These are phyloP conservation scores for Saitozyma sp. DNA, from an alignment of 768 basidiomycete species.

Conservation along the genomic window DNA sequence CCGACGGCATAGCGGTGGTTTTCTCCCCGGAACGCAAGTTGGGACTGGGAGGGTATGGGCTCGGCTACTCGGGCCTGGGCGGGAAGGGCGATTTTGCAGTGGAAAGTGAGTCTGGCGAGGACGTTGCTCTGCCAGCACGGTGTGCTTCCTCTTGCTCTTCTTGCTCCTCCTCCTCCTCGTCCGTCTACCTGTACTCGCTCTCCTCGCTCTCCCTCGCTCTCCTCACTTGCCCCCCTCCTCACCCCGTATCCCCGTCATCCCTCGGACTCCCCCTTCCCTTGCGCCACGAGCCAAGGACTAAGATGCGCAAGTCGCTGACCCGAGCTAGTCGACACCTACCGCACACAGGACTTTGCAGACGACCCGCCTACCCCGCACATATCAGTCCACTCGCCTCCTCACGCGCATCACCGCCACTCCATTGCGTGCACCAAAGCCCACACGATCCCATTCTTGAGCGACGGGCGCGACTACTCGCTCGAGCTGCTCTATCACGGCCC, in stretches of 20 bases:
- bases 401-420: slow-evolving; percentile 47
- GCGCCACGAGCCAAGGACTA: not conserved
- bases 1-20: slow-evolving; percentile 49
- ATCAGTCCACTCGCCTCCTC: slow-evolving; percentile 49
- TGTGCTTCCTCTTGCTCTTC: not conserved
- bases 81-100: slow-evolving; percentile 46
- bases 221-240: no score
- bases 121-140: not conserved
- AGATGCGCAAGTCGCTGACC: slow-evolving; percentile 2
- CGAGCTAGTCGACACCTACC: slow-evolving; percentile 46
- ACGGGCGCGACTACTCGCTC: slow-evolving; percentile 33
- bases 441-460: slow-evolving; percentile 37
- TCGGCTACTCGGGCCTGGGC: slow-evolving; percentile 48
- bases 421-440: slow-evolving; percentile 36
- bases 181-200: no score
- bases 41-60: slow-evolving; percentile 38
- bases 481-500: slow-evolving; percentile 26
- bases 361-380: slow-evolving; percentile 52
- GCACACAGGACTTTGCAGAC: slow-evolving; percentile 43
- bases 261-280: no score
- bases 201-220: no score
- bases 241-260: no score
- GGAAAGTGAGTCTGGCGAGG: slow-evolving; percentile 34
- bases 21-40: slow-evolving; percentile 18
- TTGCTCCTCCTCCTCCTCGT: no score